A percentile compares a stretch with the other conserved stretches of the same genome.
Conservation (phyloP, 2,329 filamentous ascomycete genomes). For the Truncatella angustata region DNA sequence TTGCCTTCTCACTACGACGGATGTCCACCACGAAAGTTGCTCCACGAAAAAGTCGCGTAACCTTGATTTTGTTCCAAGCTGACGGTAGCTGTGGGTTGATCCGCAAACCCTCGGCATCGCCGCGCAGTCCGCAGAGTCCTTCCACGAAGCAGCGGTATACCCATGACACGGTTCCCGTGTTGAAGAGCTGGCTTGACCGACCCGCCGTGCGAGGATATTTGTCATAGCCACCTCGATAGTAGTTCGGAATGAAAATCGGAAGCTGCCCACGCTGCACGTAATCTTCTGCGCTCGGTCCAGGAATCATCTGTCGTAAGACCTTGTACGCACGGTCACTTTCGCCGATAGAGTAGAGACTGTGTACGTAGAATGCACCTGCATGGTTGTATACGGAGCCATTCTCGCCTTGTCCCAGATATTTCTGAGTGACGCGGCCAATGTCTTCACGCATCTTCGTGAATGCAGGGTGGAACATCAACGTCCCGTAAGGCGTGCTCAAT, state of each 20-base stretch:
- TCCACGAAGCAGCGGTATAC: conserved; percentile 55
- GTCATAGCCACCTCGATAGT: conserved; percentile 52
- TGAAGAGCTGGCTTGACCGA: conserved; percentile 56
- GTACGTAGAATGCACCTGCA: conserved; percentile 52
- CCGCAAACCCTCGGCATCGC: conserved; percentile 43
- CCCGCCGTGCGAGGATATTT: conserved; percentile 51
- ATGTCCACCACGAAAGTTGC: conserved; percentile 48
- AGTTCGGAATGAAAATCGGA: conserved; percentile 57
- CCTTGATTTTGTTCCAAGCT: conserved; percentile 46
- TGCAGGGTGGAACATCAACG: conserved; percentile 55
- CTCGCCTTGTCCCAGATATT: conserved; percentile 56
- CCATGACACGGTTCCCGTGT: conserved; percentile 58
- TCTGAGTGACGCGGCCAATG: conserved; percentile 57
- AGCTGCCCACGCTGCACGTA: conserved; percentile 53
- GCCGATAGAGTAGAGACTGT: conserved; percentile 50
- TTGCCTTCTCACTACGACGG: conserved; percentile 34
- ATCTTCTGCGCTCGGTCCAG: conserved; percentile 50
- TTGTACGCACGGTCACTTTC: conserved; percentile 49
- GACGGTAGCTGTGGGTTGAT: conserved; percentile 51
- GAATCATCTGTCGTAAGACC: conserved; percentile 52
- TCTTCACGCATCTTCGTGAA: conserved; percentile 57
- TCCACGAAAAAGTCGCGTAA: conserved; percentile 47
- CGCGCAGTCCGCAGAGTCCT: conserved; percentile 51
- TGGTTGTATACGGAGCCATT: conserved; percentile 60
- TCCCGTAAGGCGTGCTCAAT: conserved; percentile 51